Conservation (phyloP, 2,329 filamentous ascomycete genomes). For the Fusarium nurragi region DNA sequence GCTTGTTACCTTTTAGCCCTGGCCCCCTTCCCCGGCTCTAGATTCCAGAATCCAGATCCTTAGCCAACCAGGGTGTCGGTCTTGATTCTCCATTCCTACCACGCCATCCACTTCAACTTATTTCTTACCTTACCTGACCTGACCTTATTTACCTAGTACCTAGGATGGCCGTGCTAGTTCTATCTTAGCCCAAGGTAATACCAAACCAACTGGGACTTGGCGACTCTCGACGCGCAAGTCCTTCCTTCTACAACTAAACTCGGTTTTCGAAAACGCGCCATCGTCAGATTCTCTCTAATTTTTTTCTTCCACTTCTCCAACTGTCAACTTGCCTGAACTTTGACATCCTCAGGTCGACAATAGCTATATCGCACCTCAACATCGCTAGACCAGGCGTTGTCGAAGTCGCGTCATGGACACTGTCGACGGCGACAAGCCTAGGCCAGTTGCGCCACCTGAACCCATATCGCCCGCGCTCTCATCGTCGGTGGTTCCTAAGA, state of each 20-base stretch:
- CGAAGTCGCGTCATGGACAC: conserved; percentile 41
- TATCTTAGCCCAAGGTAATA: conserved; percentile 25
- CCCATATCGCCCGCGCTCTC: conserved; percentile 44
- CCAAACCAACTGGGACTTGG: conserved; percentile 32
- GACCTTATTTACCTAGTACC: conserved; percentile 15
- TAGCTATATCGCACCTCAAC: conserved; percentile 13
- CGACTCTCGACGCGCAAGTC: conserved; percentile 30
- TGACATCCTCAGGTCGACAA: not conserved
- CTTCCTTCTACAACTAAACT: conserved; percentile 8
- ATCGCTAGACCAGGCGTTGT: conserved; percentile 15
- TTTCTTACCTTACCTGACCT: conserved; percentile 1
- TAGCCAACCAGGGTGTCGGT: conserved; percentile 42
- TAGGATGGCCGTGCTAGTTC: conserved; percentile 13
- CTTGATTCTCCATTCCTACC: conserved; percentile 41
- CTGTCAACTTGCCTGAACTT: not conserved
- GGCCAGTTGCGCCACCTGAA: conserved; percentile 41
- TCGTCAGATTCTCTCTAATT: not conserved
- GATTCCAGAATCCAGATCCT: conserved; percentile 45
- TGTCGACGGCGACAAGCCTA: conserved; percentile 41
- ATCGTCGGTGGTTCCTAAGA: conserved; percentile 33
- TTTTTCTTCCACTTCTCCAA: not conserved
- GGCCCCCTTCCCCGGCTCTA: conserved; percentile 25
- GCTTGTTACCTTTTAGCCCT: conserved; percentile 40
- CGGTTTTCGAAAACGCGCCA: conserved; percentile 19
- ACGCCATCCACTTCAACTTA: conserved; percentile 24